phyloP scores from a whole-genome alignment of 2,329 filamentous ascomycete species.

The Penicillium sumatraense region DNA sequence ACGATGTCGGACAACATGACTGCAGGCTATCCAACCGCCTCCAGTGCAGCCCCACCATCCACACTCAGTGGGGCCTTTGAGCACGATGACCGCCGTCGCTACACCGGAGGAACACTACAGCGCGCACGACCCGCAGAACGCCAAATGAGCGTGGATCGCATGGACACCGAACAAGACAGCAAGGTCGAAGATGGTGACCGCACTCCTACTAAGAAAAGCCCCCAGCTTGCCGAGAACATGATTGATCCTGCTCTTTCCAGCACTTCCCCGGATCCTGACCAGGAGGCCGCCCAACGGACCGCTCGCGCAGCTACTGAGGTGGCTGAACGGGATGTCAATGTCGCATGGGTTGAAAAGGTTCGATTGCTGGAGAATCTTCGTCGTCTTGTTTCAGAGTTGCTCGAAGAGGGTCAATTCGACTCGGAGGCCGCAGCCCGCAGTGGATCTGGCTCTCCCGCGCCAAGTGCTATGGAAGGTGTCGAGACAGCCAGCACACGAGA shows the following conservation, averaged over 20 bases:
- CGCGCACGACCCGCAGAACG: slow-evolving; percentile 52
- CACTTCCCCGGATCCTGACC: slow-evolving; percentile 33
- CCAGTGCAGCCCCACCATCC: slow-evolving; percentile 63
- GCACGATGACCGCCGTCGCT: slow-evolving; percentile 63
- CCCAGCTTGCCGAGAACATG: slow-evolving; percentile 41
- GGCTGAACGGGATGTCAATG: slow-evolving; percentile 47
- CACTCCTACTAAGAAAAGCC: slow-evolving; percentile 37
- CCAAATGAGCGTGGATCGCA: slow-evolving; percentile 35
- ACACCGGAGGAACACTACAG: slow-evolving; percentile 65
- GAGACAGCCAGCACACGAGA: slow-evolving; percentile 38
- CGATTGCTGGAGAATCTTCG: slow-evolving; percentile 66
- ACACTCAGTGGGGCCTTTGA: slow-evolving; percentile 65
- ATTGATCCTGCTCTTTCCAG: slow-evolving; percentile 49
- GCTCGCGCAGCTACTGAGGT: slow-evolving; percentile 46
- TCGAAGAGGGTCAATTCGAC: slow-evolving; percentile 58
- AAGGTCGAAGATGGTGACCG: slow-evolving; percentile 36
- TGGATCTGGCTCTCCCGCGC: slow-evolving; percentile 21
- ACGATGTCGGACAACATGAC: slow-evolving; percentile 61
- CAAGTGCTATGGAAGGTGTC: slow-evolving; percentile 35
- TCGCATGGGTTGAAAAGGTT: slow-evolving; percentile 68
- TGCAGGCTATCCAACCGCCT: slow-evolving; percentile 54
- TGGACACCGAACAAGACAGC: slow-evolving; percentile 42
- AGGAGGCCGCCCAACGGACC: slow-evolving; percentile 38
- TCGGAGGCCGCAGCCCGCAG: slow-evolving; percentile 19
- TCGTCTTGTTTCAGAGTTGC: slow-evolving; percentile 59